Evolutionary conservation across 768 basidiomycete species (phyloP), one percentile per base, ranked within the genome.

Genomic region (Boletus reticulatus): DNA sequence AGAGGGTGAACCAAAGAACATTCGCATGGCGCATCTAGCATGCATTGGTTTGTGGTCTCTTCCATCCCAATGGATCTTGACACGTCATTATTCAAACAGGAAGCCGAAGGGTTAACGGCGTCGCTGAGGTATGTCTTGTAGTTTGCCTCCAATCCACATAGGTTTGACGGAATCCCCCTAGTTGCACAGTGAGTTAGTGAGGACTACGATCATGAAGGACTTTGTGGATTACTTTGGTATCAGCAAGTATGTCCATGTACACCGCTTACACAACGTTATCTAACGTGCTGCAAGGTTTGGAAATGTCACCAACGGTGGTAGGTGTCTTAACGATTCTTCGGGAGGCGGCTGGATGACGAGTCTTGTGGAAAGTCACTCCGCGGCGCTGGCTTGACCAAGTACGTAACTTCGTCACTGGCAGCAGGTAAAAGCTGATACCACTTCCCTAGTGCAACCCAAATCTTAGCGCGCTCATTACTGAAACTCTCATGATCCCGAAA

Each of bases 271-370:
- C 20, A 32, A 22, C 20, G n/a, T 46, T 36, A 20, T 52, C 60
- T 71, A 24, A 73, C 49, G 58, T 14, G 55, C 50, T 43, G 24
- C 34, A 46, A 85, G 85, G 68, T 93, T 90, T 65, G 81, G 82
- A 24, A 94, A 96, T 68, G 92, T 98, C 47, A 98, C 95, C 39
- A 99, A 98, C 68, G 96, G 95, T 55, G 81, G 88, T 88, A 71
- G 67, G 85, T 79, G 31, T 36, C 17, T 34, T n/a, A 13, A 43
- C 5, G 9, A 11, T 43, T 54, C 29, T n/a, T n/a, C 10, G 6
- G 1, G 19, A 39, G 13, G 32, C 19, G 20, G 14, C 27, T 32
- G 36, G 20, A 55, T 52, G 42, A 53, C 3, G 12, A 55, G 34
- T 22, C 32, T 39, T 37, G 6, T 37, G 17, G 50, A 29, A 54